Conservation (phyloP, 176 grass and related monocot species). For the Avena atlantica region DNA sequence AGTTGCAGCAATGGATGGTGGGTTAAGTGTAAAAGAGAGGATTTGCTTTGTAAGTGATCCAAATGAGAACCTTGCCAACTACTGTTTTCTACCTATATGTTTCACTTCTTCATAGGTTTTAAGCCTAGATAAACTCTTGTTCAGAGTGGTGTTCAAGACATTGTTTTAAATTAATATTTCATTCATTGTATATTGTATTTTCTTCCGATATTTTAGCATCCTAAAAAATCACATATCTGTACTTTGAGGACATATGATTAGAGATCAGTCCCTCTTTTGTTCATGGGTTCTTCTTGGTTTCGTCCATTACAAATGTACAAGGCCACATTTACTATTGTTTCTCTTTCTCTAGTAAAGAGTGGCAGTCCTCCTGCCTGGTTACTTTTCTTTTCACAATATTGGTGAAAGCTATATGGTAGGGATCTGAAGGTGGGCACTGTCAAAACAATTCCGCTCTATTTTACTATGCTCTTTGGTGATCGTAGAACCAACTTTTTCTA, state of each 20-base stretch:
- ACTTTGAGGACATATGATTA: neutral
- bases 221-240: neutral
- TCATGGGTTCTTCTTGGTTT: conserved; percentile 7
- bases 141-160: neutral
- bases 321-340: neutral
- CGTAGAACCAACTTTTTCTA: neutral
- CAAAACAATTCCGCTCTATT: neutral
- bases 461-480: neutral
- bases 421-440: conserved; percentile 6
- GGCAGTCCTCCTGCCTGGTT: neutral
- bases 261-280: conserved; percentile 2
- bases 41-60: conserved; percentile 62
- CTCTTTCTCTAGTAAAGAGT: neutral
- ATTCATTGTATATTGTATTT: neutral
- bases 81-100: conserved; percentile 22
- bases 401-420: conserved; percentile 15
- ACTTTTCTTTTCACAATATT: neutral
- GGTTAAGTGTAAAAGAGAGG: conserved; percentile 65
- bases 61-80: conserved; percentile 17
- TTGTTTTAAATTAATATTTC: neutral
- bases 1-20: conserved; percentile 63
- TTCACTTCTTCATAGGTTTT: conserved; percentile 18
- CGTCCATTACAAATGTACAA: conserved; percentile 4
- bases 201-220: neutral
- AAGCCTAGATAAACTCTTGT: conserved; percentile 1